Evolutionary conservation across 2,329 filamentous ascomycete species (phyloP), one percentile per base, ranked within the genome.

Genomic region (Dendrostoma leiphaemia): DNA sequence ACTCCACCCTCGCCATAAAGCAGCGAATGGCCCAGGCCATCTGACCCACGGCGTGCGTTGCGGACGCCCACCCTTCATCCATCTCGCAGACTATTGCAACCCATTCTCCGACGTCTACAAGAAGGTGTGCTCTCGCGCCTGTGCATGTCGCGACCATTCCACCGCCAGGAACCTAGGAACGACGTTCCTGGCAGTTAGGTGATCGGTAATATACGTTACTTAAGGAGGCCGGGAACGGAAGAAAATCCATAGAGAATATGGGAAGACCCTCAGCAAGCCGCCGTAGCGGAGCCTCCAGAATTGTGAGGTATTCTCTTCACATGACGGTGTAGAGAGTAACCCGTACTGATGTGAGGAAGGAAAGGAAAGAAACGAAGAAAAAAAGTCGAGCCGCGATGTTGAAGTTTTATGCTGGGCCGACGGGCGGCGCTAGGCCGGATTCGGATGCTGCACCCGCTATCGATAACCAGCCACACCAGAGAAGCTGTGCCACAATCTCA

Each of bases 221-320:
- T 56, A 74, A 62, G 76, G 75, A 69, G 77, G 77, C 77, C 75
- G 77, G 77, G 77, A 80, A 80, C 77, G 77, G 76, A 78, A 73
- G 75, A 70, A 77, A 71, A 77, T 73, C 72, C 74, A 80, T 73
- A 65, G 73, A 66, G 67, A 66, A 66, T 64, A 59, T 63, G 62
- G 68, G 65, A 70, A 74, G 75, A 73, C 76, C 74, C 75, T 77
- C 76, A 80, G 77, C 76, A 78, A 77, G 75, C 75, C 76, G 74
- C 76, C 65, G 67, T 68, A 66, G 77, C 74, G 77, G 75, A 79
- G 77, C 76, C 77, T 68, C 73, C 76, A 65, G 69, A 60, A 49
- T 54, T 54, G 64, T 62, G 61, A 68, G 69, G 71, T 70, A 69
- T 67, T 19, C 37, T 68, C 72, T 73, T 74, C 75, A 79, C 71